These are phyloP conservation scores for Stephania japonica DNA, from an alignment of 164 flowering plant species.

Conservation along the genomic window DNA sequence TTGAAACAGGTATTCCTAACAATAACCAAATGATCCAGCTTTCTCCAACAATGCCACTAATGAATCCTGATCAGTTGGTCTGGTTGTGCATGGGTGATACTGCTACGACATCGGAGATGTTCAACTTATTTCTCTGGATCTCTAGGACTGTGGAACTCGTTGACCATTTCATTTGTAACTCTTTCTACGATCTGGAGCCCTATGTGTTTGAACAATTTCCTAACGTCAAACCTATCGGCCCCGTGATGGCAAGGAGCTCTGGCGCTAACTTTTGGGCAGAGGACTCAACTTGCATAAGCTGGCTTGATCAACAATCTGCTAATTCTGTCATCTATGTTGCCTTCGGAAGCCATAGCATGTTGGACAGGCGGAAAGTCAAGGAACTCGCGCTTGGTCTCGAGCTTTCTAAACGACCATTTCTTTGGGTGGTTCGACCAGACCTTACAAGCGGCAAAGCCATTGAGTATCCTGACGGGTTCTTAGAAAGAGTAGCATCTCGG, in stretches of 20 bases:
- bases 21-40: constrained; percentile 21
- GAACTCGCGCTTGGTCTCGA: constrained; percentile 32
- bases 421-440: constrained; percentile 25
- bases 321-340: constrained; percentile 29
- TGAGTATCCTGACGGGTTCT: constrained; percentile 15
- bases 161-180: constrained; percentile 34
- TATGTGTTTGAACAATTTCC: constrained; percentile 18
- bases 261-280: constrained; percentile 11
- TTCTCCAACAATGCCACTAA: constrained; percentile 24
- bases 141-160: constrained; percentile 3
- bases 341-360: constrained; percentile 22
- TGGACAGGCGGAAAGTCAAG: constrained; percentile 15
- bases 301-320: constrained; percentile 26
- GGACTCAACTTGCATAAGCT: constrained; percentile 19
- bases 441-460: not conserved
- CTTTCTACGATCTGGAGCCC: constrained; percentile 29
- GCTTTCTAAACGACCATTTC: constrained; percentile 18
- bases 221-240: constrained; percentile 25
- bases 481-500: constrained; percentile 3
- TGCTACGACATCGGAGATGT: constrained; percentile 10
- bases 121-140: not conserved
- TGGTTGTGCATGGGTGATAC: constrained; percentile 25
- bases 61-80: constrained; percentile 13
- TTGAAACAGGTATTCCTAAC: constrained; percentile 19
- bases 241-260: constrained; percentile 19